Base-by-base conservation (phyloP, 495 filamentous ascomycete species). In the Hypoxylon perforatum region DNA sequence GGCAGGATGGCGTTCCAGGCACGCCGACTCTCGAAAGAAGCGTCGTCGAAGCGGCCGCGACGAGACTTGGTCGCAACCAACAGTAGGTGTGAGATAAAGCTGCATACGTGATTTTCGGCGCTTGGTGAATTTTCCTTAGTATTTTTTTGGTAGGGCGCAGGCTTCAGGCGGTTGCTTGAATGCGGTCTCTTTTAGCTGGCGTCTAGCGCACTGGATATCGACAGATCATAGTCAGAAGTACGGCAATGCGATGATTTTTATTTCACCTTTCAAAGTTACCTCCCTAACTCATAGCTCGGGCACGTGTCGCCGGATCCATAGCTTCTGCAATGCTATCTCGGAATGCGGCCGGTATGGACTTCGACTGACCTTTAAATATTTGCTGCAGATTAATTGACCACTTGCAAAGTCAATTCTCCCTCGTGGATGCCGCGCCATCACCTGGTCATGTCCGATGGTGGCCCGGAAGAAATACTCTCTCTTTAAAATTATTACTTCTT, bases 11-110 rank as follows among this genome's bases (percentile, higher is more conserved):
- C 15, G 45, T 46, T 0, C 48, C 49, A 15, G 69, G 51, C 45
- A 56, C 61, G 0, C 65, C 65, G 14, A 65, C 48, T 1, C 65
- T 75, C 10, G 64, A 70, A 17, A 65, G 64, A 46, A 75, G 74
- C 35, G 65, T 72, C n/a, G 53, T 76, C 4, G 62, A 70, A 48
- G 63, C 67, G 18, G 47, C 58, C 11, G 55, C 53, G 18, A 44
- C 68, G 41, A 64, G 62, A 49, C 49, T 50, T 8, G 33, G 42
- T 3, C 56, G 42, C 25, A 41, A 46, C 8, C 22, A 51, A 41
- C 33, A 33, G 59, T 67, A 53, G 21, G 14, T 23, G 47, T n/a
- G 21, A 12, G n/a, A 15, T 41, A 30, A 28, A 47, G 47, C 25
- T 8, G 17, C 12, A 25, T 17, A 39, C 25, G 42, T 39, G 22